Evolutionary conservation across 345 rosid species (phyloP).

Genomic region (Lepidium sativum): DNA sequence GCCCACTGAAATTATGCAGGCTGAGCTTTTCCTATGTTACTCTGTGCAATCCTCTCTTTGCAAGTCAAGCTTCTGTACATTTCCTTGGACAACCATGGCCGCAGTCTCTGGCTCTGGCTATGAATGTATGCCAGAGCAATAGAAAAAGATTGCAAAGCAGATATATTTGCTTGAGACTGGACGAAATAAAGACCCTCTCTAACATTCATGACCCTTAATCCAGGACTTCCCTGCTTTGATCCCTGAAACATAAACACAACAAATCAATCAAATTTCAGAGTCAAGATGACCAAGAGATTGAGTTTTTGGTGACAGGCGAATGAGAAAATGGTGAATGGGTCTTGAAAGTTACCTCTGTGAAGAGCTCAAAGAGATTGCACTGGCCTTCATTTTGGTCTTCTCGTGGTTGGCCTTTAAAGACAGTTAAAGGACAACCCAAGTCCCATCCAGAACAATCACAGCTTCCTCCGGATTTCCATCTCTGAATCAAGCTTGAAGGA

Average conservation of each 20-base stretch:
- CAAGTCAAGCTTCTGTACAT: constrained; percentile 34
- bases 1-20: constrained; percentile 7
- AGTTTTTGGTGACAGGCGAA: background rate
- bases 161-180: constrained; percentile 54
- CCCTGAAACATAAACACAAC: constrained; percentile 39
- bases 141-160: constrained; percentile 74
- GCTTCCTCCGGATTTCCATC: constrained; percentile 86
- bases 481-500: constrained; percentile 64
- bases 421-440: constrained; percentile 63
- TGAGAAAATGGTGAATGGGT: background rate
- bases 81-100: constrained; percentile 32
- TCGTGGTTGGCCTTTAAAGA: constrained; percentile 39
- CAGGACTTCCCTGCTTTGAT: constrained; percentile 39
- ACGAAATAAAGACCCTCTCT: constrained; percentile 63
- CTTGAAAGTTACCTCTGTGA: constrained; percentile 48
- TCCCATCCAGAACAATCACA: constrained; percentile 99
- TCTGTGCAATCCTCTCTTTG: constrained; percentile 14
- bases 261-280: background rate
- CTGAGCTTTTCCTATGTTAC: constrained; percentile 16
- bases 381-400: constrained; percentile 35
- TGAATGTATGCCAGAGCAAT: constrained; percentile 81
- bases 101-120: constrained; percentile 45
- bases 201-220: constrained; percentile 61
- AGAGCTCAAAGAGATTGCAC: constrained; percentile 59
- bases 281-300: background rate